These are phyloP conservation scores for Mycena rebaudengoi DNA, from an alignment of 768 basidiomycete species.

Conservation along the genomic window DNA sequence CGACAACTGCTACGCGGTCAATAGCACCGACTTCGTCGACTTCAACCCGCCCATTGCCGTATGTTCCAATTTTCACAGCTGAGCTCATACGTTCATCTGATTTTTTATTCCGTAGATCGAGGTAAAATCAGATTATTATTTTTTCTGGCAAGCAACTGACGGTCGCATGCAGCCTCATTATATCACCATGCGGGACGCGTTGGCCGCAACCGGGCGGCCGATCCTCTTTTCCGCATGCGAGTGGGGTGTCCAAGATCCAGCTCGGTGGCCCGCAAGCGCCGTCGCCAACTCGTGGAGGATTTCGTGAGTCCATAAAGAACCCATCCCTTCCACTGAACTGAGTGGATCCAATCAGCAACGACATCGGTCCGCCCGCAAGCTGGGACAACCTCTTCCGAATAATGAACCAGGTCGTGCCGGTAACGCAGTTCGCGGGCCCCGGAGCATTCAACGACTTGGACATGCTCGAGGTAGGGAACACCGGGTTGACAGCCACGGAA, in stretches of 20 bases:
- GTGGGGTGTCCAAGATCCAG: constrained; percentile 61
- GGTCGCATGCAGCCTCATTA: constrained; percentile 47
- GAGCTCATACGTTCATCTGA: not conserved
- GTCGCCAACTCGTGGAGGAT: constrained; percentile 64
- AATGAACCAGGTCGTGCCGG: constrained; percentile 60
- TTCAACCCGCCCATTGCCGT: constrained; percentile 52
- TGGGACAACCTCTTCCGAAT: constrained; percentile 59
- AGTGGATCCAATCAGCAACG: constrained; percentile 44
- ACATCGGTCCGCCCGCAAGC: constrained; percentile 55
- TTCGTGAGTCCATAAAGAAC: constrained; percentile 38
- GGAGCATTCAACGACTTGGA: constrained; percentile 50
- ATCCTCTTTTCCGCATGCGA: constrained; percentile 63
- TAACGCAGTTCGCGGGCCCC: constrained; percentile 52
- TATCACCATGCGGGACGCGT: constrained; percentile 54
- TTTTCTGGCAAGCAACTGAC: too few relatives aligned
- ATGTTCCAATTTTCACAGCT: constrained; percentile 16
- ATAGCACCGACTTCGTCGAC: constrained; percentile 54
- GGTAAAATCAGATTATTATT: too few relatives aligned
- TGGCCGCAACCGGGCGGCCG: constrained; percentile 52
- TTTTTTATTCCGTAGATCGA: constrained; percentile 38
- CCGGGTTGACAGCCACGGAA: constrained; percentile 49
- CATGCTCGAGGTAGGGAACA: constrained; percentile 61
- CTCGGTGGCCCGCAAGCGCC: constrained; percentile 54
- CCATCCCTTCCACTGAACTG: not conserved
- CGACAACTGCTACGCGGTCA: constrained; percentile 60